These are phyloP conservation scores for Chenopodium suecicum DNA, from an alignment of 148 eudicot genomes.

Conservation along the genomic window DNA sequence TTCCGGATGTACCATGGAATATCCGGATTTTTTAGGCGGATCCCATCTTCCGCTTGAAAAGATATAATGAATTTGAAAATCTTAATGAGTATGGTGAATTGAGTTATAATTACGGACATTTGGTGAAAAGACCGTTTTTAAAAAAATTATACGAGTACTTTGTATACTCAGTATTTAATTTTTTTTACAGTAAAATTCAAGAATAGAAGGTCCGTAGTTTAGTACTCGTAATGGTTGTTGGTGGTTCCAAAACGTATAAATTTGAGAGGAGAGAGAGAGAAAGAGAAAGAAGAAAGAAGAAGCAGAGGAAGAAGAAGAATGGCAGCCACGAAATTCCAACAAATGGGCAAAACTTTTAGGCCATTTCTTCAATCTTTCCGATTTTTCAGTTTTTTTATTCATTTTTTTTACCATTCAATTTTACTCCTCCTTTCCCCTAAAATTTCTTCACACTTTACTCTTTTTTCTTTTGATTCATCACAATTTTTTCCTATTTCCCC, in stretches of 20 bases:
- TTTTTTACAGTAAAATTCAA: no score
- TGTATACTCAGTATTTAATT: no score
- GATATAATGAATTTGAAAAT: no score
- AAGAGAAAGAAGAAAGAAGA: neutral
- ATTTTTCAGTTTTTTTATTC: slow-evolving; percentile 17
- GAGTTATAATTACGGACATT: no score
- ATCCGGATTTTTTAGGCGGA: no score
- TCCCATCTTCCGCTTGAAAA: no score
- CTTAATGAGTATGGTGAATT: no score
- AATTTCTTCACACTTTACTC: neutral
- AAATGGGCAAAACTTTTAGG: slow-evolving; percentile 29
- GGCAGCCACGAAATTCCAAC: slow-evolving; percentile 34
- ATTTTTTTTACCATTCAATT: slow-evolving; percentile 2
- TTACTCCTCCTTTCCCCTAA: slow-evolving; percentile 1
- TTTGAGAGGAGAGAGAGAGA: neutral
- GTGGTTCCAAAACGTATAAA: slow-evolving; percentile 18
- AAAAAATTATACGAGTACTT: no score
- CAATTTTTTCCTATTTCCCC: neutral
- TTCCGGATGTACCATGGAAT: no score
- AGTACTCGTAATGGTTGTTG: no score
- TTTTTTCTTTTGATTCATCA: neutral
- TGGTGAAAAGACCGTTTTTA: no score
- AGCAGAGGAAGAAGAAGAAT: slow-evolving; percentile 17
- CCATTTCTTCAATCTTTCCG: slow-evolving; percentile 20
- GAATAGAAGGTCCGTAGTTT: no score